Percentiles rank a stretch among this genome's conserved stretches.
phyloP scores from a whole-genome alignment of 2,329 filamentous ascomycete species.

The Arthrobotrys sinensis region DNA sequence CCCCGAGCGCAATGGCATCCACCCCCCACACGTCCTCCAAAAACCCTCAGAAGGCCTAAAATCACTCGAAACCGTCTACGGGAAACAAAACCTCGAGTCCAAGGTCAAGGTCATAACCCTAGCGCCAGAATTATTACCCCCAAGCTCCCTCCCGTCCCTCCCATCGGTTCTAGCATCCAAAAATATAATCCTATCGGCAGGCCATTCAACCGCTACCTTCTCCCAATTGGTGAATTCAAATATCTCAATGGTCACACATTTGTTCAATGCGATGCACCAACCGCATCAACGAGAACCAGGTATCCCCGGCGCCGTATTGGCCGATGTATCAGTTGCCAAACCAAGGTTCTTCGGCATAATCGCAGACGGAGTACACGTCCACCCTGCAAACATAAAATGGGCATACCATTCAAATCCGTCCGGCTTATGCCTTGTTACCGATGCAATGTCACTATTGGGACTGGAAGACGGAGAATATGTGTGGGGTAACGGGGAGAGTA shows the following conservation, averaged over 20 bases:
- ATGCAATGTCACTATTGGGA: constrained; percentile 90
- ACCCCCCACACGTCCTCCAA: constrained; percentile 81
- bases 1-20: constrained; percentile 87
- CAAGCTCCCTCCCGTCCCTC: constrained; percentile 76
- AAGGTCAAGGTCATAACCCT: constrained; percentile 85
- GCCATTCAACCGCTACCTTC: constrained; percentile 89
- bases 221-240: constrained; percentile 79
- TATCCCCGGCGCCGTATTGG: constrained; percentile 87
- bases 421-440: constrained; percentile 89
- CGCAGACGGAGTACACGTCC: constrained; percentile 89
- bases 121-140: constrained; percentile 83
- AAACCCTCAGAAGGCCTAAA: constrained; percentile 74
- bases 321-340: constrained; percentile 71
- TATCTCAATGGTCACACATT: constrained; percentile 89
- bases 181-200: constrained; percentile 82
- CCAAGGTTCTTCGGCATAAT: constrained; percentile 91
- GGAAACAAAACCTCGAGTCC: constrained; percentile 76
- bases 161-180: constrained; percentile 73
- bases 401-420: constrained; percentile 88
- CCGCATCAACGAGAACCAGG: constrained; percentile 92
- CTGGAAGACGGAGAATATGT: constrained; percentile 86
- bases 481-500: constrained; percentile 82
- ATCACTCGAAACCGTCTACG: constrained; percentile 81
- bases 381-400: constrained; percentile 89
- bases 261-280: constrained; percentile 94